Evolutionary conservation across 345 rosid species (phyloP), one percentile per base, ranked within the genome.

Genomic region (Abelmoschus esculentus): DNA sequence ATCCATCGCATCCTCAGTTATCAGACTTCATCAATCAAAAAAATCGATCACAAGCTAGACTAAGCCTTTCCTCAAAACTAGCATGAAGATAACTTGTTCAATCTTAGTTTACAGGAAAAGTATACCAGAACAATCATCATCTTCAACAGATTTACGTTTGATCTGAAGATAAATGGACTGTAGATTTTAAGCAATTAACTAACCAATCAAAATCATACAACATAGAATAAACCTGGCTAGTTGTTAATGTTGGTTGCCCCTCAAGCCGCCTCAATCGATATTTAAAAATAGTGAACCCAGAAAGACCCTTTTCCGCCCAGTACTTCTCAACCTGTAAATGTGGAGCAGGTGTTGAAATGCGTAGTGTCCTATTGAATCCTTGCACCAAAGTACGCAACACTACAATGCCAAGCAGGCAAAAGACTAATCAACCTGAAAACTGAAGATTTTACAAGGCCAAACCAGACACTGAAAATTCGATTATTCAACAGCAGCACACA

Each of bases 261-360:
- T 82, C 86, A 58, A 85, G 36, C 61, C 97, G 83, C 75, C 76
- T 83, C 69, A 95, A 80, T 12, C 76, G 81, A 79, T 72, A 95
- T 73, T 91, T 91, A 77, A 63, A 95, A 67, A 95, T 98, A 22
- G 92, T 91, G 67, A 77, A 95, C 69, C 99, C 99, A 72, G 98
- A 95, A 70, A 90, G 70, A 11, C 98, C 98, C 71, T 91, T 87
- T 59, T 91, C 92, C 0, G 93, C 93, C 97, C 98, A 91, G 78
- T 78, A 90, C 61, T 86, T 69, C 67, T 75, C 82, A 78, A 91
- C 99, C 98, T 91, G 73, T 67, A 75, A 29, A n/a, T 65, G 36
- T 55, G 72, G 47, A 13, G 53, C 22, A 22, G 19, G 17, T 13
- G 36, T 55, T n/a, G 69, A 38, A 75, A 47, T 66, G 57, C 57